A percentile compares a stretch with the other conserved stretches of the same genome.
These are phyloP conservation scores for Rhododendron molle DNA, from an alignment of 148 eudicot genomes.

Conservation along the genomic window DNA sequence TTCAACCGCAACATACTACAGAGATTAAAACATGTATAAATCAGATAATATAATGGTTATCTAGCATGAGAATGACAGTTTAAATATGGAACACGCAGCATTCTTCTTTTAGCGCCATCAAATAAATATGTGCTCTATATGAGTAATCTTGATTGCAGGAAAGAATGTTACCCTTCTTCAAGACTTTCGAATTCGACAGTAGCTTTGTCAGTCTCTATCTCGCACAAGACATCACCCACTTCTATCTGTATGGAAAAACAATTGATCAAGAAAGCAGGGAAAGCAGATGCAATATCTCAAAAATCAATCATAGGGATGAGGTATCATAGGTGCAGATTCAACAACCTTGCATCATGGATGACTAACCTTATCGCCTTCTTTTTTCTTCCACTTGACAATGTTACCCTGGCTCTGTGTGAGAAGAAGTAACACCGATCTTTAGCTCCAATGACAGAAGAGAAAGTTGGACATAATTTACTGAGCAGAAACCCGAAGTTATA, in stretches of 20 bases:
- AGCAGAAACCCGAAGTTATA: background rate
- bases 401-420: slow-evolving; percentile 69
- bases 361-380: slow-evolving; percentile 92
- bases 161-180: slow-evolving; percentile 82
- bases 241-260: slow-evolving; percentile 55
- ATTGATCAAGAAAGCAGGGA: slow-evolving; percentile 12
- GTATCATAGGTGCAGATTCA: background rate
- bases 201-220: slow-evolving; percentile 97
- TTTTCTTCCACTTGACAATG: slow-evolving; percentile 77
- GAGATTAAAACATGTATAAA: background rate
- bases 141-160: background rate
- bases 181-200: slow-evolving; percentile 91
- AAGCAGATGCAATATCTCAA: slow-evolving; percentile 9
- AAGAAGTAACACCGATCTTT: background rate
- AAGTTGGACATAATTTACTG: background rate
- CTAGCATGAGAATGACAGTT: background rate
- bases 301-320: background rate
- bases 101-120: background rate
- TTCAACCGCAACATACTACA: background rate
- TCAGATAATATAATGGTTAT: background rate
- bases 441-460: slow-evolving; percentile 8
- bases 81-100: background rate
- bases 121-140: background rate
- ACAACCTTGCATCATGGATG: slow-evolving; percentile 2
- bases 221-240: slow-evolving; percentile 88